phyloP scores from a whole-genome alignment of 2,329 filamentous ascomycete genomes.

The Colletotrichum sp. region DNA sequence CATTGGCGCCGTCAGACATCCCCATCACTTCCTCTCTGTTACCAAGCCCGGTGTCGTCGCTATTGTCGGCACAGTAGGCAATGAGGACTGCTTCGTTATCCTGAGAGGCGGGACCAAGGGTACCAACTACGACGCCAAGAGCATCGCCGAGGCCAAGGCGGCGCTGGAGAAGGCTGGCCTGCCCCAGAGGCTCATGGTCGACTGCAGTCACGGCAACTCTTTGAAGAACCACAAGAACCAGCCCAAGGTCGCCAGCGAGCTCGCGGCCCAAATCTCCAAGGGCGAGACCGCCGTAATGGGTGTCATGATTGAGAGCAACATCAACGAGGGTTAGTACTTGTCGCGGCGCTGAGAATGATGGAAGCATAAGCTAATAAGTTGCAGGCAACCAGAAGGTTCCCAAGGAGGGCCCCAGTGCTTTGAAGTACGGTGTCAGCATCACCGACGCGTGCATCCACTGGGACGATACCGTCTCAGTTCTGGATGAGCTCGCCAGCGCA shows the following conservation, averaged over 20 bases:
- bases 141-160: slow-evolving; percentile 82
- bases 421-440: slow-evolving; percentile 95
- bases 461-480: slow-evolving; percentile 83
- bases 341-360: neutral
- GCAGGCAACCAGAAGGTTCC: slow-evolving; percentile 89
- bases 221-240: slow-evolving; percentile 97
- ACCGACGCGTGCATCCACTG: slow-evolving; percentile 97
- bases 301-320: slow-evolving; percentile 98
- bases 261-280: slow-evolving; percentile 84
- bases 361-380: slow-evolving; percentile 27
- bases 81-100: slow-evolving; percentile 97
- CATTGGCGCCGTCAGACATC: slow-evolving; percentile 88
- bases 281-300: slow-evolving; percentile 92
- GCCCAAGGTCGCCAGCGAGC: slow-evolving; percentile 82
- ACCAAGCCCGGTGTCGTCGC: slow-evolving; percentile 96
- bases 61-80: slow-evolving; percentile 92
- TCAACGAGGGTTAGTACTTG: slow-evolving; percentile 77
- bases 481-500: slow-evolving; percentile 79
- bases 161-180: slow-evolving; percentile 78
- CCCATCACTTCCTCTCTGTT: slow-evolving; percentile 96
- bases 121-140: slow-evolving; percentile 90
- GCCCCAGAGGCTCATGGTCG: slow-evolving; percentile 86
- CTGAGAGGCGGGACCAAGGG: slow-evolving; percentile 90
- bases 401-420: slow-evolving; percentile 79
- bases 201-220: slow-evolving; percentile 97